Evolutionary conservation across 2,329 filamentous ascomycete genomes (phyloP).

Genomic region (Ophiostoma perfectum): DNA sequence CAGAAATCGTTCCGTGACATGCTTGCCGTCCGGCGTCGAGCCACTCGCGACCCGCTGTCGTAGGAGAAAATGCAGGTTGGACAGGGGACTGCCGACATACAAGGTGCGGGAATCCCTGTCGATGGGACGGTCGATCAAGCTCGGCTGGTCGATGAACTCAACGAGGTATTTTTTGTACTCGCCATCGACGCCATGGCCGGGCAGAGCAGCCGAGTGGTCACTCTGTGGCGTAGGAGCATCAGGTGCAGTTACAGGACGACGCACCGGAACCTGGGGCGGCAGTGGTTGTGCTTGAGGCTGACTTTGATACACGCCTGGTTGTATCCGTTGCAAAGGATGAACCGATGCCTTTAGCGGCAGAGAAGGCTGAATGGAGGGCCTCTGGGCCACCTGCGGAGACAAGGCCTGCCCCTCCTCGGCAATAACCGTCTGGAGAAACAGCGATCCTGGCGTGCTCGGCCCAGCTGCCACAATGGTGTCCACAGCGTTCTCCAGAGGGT

Average conservation of each 20-base stretch:
- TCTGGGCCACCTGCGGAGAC: neutral
- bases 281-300: neutral
- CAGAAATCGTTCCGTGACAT: neutral
- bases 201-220: neutral
- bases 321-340: neutral
- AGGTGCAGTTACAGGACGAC: neutral
- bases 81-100: neutral
- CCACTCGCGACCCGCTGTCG: neutral
- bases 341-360: neutral
- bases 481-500: neutral
- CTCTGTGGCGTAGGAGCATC: neutral
- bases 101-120: neutral
- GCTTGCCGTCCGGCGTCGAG: neutral
- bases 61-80: neutral
- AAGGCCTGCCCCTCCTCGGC: neutral
- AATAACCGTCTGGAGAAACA: neutral
- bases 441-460: neutral
- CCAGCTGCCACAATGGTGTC: neutral
- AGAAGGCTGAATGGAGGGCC: neutral
- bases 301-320: neutral
- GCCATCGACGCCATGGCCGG: neutral
- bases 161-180: constrained; percentile 3
- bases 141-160: neutral
- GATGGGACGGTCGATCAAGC: neutral
- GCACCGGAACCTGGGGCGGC: neutral